Percentiles rank a stretch among this genome's conserved stretches.
These are phyloP conservation scores for Entophlyctis helioformis DNA, from an alignment of 192 early-diverging fungal genomes.

Conservation along the genomic window DNA sequence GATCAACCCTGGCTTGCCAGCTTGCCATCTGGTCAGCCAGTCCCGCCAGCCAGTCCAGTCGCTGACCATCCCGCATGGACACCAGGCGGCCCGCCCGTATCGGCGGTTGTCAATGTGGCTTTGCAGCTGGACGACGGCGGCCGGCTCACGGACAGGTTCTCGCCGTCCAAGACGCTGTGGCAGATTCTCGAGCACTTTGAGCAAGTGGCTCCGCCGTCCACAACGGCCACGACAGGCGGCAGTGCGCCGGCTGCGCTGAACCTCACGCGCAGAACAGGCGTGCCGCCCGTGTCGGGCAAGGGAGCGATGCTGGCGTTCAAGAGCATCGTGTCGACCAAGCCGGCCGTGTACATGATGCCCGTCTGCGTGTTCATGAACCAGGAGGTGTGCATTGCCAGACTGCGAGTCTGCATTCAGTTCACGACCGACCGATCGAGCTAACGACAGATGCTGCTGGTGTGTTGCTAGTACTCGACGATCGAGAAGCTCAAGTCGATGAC, in stretches of 20 bases:
- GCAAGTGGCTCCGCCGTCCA: conserved; percentile 5
- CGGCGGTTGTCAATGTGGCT: conserved; percentile 56
- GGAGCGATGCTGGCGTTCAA: not conserved
- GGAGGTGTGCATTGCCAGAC: conserved; percentile 30
- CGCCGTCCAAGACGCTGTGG: conserved; percentile 50
- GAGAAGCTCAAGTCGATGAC: conserved; percentile 52
- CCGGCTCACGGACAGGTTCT: conserved; percentile 53
- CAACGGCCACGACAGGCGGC: too few relatives aligned
- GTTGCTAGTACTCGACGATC: conserved; percentile 40
- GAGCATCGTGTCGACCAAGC: conserved; percentile 13
- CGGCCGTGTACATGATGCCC: conserved; percentile 42
- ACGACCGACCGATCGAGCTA: conserved; percentile 19
- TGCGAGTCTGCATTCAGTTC: not conserved
- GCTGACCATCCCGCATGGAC: too few relatives aligned
- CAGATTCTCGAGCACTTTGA: conserved; percentile 50
- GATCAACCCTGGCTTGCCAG: too few relatives aligned
- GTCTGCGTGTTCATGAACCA: conserved; percentile 51
- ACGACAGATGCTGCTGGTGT: conserved; percentile 7
- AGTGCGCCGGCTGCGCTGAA: too few relatives aligned
- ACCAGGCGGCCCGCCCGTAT: too few relatives aligned
- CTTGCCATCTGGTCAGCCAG: too few relatives aligned
- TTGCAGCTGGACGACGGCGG: conserved; percentile 61
- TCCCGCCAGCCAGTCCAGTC: too few relatives aligned
- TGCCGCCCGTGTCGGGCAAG: not conserved
- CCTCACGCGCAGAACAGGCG: too few relatives aligned